A percentile compares a stretch with the other conserved stretches of the same genome.
Conservation (phyloP, 2,329 filamentous ascomycete species). For the Stagonosporopsis cucurbitacearum region DNA sequence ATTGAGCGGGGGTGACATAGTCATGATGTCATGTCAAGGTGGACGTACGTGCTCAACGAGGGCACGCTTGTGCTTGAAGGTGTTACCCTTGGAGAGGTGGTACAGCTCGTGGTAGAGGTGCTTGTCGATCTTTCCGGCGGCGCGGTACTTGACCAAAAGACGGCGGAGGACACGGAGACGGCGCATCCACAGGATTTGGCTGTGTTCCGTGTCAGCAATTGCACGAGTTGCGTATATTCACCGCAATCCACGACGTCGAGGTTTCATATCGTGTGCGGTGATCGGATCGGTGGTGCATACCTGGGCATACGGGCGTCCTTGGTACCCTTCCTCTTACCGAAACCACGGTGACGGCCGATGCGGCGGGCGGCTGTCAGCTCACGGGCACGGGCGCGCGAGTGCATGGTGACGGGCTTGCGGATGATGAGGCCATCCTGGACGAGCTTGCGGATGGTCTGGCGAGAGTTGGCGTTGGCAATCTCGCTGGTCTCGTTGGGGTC, state of each 20-base stretch:
- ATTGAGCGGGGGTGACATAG: constrained; percentile 28
- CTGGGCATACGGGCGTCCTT: constrained; percentile 98
- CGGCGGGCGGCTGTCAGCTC: constrained; percentile 93
- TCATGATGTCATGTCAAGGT: constrained; percentile 50
- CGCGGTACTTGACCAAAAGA: constrained; percentile 99
- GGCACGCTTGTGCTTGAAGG: constrained; percentile 99
- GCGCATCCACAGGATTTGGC: constrained; percentile 99
- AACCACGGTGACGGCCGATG: constrained; percentile 96
- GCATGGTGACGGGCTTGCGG: constrained; percentile 99
- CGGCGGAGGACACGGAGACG: constrained; percentile 98
- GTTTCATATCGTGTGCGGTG: constrained; percentile 19
- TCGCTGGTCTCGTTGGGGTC: constrained; percentile 99
- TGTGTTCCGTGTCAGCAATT: constrained; percentile 55
- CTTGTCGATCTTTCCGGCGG: constrained; percentile 99
- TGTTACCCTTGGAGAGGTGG: constrained; percentile 99
- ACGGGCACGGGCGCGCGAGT: constrained; percentile 95
- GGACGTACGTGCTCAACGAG: constrained; percentile 98
- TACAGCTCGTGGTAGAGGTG: constrained; percentile 99
- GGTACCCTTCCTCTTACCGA: constrained; percentile 99
- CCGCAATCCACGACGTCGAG: constrained; percentile 9
- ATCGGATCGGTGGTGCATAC: constrained; percentile 61
- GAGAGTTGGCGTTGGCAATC: constrained; percentile 99
- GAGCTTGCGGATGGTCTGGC: constrained; percentile 99
- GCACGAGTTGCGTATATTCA: constrained; percentile 20
- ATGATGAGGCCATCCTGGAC: constrained; percentile 99